Evolutionary conservation across 306 rosid species (phyloP).

Genomic region (Lathyrus aphaca): DNA sequence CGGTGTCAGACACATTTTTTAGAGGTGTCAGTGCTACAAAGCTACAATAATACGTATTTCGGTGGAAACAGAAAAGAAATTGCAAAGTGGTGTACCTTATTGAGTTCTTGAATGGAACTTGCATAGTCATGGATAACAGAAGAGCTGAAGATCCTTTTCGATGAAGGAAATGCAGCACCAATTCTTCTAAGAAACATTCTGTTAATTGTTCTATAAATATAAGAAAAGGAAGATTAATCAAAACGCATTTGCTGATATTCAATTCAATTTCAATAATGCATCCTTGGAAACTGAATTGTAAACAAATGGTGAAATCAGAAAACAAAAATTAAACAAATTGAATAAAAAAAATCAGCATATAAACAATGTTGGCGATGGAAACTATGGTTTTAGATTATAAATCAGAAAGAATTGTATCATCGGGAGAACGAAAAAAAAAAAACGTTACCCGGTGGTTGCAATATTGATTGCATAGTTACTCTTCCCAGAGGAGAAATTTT

Average conservation of each 20-base stretch:
- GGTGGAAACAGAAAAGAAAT: background rate
- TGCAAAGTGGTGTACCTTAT: slow-evolving; percentile 52
- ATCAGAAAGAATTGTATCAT: background rate
- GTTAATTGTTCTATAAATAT: slow-evolving; percentile 21
- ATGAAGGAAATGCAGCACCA: slow-evolving; percentile 47
- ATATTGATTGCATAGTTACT: no score
- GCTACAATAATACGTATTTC: no score
- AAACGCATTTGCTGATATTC: background rate
- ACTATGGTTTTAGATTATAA: background rate
- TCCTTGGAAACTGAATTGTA: background rate
- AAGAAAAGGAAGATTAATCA: slow-evolving; percentile 1
- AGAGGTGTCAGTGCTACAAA: no score
- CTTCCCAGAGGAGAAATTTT: no score
- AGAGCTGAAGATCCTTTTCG: slow-evolving; percentile 62
- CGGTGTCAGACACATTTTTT: no score
- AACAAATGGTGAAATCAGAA: background rate
- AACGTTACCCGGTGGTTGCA: background rate
- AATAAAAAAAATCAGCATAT: background rate
- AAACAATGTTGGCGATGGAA: background rate
- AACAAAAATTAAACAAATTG: background rate
- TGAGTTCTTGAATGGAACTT: slow-evolving; percentile 68
- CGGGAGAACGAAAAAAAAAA: background rate
- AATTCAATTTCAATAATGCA: no score
- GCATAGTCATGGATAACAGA: slow-evolving; percentile 52
- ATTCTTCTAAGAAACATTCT: slow-evolving; percentile 73